A percentile compares a stretch with the other conserved stretches of the same genome.
Conservation (phyloP, 2,329 filamentous ascomycete species). For the Fusarium agapanthi region DNA sequence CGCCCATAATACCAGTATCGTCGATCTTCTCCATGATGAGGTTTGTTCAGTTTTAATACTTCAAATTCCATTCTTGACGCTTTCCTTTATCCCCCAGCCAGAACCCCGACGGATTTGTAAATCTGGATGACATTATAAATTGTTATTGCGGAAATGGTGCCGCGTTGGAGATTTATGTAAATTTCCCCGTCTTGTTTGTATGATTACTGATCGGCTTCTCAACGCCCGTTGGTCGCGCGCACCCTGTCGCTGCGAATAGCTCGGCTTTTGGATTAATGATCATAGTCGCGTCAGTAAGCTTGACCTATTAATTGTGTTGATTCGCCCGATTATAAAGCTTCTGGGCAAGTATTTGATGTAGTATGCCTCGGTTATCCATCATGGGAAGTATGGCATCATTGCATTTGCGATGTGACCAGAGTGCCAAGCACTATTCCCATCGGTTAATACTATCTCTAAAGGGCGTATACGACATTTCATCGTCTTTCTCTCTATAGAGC, state of each 20-base stretch:
- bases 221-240: background rate
- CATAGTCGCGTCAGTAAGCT: background rate
- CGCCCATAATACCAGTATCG: background rate
- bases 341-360: background rate
- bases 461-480: background rate
- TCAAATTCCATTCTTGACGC: background rate
- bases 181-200: background rate
- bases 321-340: background rate
- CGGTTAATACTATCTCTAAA: background rate
- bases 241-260: background rate
- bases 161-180: background rate
- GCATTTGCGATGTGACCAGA: background rate
- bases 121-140: background rate
- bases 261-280: slow-evolving; percentile 23
- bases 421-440: background rate
- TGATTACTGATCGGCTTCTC: slow-evolving; percentile 31
- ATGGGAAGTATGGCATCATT: background rate
- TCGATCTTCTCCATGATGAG: slow-evolving; percentile 15
- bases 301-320: background rate
- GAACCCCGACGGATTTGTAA: background rate
- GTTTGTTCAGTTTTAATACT: background rate
- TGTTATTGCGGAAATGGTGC: background rate
- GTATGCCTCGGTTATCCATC: background rate
- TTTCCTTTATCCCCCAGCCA: background rate
- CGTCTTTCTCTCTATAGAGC: background rate